phyloP scores from a whole-genome alignment of 2,329 filamentous ascomycete genomes.

The Ophiognomonia clavigignenti-juglandacearum region DNA sequence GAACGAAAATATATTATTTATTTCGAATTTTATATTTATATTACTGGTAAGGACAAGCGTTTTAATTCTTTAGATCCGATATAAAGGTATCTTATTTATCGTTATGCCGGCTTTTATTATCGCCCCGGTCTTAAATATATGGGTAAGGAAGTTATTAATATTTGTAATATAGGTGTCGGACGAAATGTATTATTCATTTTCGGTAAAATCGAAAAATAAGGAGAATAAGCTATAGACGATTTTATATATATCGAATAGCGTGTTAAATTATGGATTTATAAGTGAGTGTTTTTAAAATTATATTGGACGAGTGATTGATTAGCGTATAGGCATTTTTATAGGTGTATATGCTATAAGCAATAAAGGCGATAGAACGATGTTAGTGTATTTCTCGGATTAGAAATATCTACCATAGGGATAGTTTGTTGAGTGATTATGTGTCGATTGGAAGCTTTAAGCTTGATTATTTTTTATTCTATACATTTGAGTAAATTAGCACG shows the following conservation, averaged over 20 bases:
- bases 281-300: conserved; percentile 23
- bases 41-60: conserved; percentile 8
- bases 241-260: conserved; percentile 28
- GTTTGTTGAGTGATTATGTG: too few species aligned
- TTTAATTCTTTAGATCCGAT: conserved; percentile 37
- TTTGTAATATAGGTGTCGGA: conserved; percentile 40
- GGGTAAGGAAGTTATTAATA: conserved; percentile 29
- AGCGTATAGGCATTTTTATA: conserved; percentile 40
- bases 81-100: conserved; percentile 37
- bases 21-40: conserved; percentile 17
- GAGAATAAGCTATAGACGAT: conserved; percentile 27
- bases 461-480: too few species aligned
- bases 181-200: conserved; percentile 38
- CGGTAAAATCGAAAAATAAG: conserved; percentile 28
- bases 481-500: too few species aligned
- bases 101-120: conserved; percentile 32
- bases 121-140: conserved; percentile 32
- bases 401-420: conserved; percentile 35
- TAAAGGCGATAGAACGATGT: conserved; percentile 35
- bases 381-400: conserved; percentile 45
- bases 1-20: conserved; percentile 20
- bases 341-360: conserved; percentile 51
- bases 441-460: too few species aligned
- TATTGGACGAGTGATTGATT: too few species aligned
- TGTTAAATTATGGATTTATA: conserved; percentile 36